Evolutionary conservation across 495 filamentous ascomycete species (phyloP), one percentile per base, ranked within the genome.

Genomic region (Aspergillus asperescens): DNA sequence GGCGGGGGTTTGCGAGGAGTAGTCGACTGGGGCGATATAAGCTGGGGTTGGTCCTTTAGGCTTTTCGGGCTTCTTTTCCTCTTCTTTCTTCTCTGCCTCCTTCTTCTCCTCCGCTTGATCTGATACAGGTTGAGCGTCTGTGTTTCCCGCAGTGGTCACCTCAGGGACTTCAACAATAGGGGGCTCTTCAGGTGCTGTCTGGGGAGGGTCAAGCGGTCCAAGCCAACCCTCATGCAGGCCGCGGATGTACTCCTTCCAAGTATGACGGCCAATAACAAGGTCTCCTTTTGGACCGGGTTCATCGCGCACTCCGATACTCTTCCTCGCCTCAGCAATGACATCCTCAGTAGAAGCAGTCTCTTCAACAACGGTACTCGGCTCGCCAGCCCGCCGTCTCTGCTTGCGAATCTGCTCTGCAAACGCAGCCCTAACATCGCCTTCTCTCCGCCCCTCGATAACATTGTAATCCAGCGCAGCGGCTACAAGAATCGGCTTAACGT

Each of bases 221-320:
- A 99, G 73, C 93, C 94, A 97, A 46, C 93, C 93, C 62, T 99
- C 93, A 56, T 99, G 93, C 51, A 96, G 58, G 22, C 93, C 93
- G 22, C 89, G 81, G 8, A 97, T 71, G 68, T 96, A 99, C 70
- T 99, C 93, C 70, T 96, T 97, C 93, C 93, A 99, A 7, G 91
- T 86, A 63, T 96, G 85, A 52, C 93, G 77, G 5, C 94, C 93
- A 55, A 99, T 82, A 4, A 97, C 81, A 41, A 99, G 74, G 64
- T 96, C 91, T 20, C 91, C 90, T 53, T 77, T 75, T 1, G 86
- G 73, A 9, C 88, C 90, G 2, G 83, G 77, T 63, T 82, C 90
- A 19, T 90, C 82, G 15, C 62, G 68, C 9, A 91, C 80, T 19
- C 83, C 85, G 18, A 78, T 78, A 45, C 63, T 77, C 62, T 71